Conservation (phyloP, 768 basidiomycete species). For the Leccinum ochraceum region DNA sequence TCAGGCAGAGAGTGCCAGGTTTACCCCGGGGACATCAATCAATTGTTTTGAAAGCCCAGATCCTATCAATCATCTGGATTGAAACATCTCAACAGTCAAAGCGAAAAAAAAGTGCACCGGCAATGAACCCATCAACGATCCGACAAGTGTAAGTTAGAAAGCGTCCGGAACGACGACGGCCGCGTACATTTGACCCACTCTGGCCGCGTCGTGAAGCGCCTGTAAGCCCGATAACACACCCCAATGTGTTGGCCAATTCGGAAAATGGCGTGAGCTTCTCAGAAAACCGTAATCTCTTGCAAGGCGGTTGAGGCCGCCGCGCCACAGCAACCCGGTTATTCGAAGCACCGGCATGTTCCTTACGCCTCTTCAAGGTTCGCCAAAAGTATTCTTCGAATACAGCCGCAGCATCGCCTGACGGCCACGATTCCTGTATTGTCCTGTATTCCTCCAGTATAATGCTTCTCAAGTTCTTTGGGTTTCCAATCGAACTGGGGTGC, state of each 20-base stretch:
- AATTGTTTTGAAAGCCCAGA: too few relatives aligned
- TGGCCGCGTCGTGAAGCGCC: constrained; percentile 14
- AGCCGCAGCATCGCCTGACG: constrained; percentile 28
- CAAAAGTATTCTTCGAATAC: constrained; percentile 25
- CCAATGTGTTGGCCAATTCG: constrained; percentile 6
- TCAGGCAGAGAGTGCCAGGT: background rate
- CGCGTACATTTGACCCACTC: constrained; percentile 32
- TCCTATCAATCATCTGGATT: too few relatives aligned
- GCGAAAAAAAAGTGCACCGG: background rate
- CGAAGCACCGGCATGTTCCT: constrained; percentile 15
- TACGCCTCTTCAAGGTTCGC: constrained; percentile 22
- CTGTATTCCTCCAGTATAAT: constrained; percentile 27
- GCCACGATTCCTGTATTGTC: constrained; percentile 25
- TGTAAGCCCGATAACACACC: constrained; percentile 11
- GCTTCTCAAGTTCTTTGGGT: constrained; percentile 15
- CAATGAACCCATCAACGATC: constrained; percentile 32
- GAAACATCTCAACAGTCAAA: background rate
- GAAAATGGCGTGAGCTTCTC: constrained; percentile 10
- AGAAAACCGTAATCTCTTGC: constrained; percentile 28
- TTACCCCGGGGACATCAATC: too few relatives aligned
- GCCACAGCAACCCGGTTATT: background rate
- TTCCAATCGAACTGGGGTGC: constrained; percentile 18
- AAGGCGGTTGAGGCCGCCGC: background rate
- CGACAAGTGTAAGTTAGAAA: constrained; percentile 29
- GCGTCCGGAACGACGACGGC: constrained; percentile 34